Evolutionary conservation across 2,329 filamentous ascomycete genomes (phyloP).

Genomic region (Fonsecaea nubica): DNA sequence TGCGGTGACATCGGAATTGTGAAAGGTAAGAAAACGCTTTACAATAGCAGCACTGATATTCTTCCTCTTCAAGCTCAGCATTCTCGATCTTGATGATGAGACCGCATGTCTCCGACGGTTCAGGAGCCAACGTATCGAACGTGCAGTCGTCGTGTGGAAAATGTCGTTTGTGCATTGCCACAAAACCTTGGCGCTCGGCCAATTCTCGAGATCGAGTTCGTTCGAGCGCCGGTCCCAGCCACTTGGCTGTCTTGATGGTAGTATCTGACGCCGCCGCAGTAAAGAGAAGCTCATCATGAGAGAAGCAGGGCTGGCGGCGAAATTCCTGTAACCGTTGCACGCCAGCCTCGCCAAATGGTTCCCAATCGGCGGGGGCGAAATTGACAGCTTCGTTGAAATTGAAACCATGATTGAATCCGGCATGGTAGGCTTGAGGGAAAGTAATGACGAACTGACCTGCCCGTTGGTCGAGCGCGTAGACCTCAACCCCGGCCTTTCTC

Average conservation of each 20-base stretch:
- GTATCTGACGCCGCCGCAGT: slow-evolving; percentile 83
- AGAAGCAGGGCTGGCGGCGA: slow-evolving; percentile 92
- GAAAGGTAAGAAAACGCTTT: slow-evolving; percentile 92
- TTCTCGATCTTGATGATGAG: slow-evolving; percentile 71
- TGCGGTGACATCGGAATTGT: slow-evolving; percentile 82
- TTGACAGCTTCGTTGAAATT: slow-evolving; percentile 99
- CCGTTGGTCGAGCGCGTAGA: slow-evolving; percentile 93
- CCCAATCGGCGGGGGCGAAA: slow-evolving; percentile 94
- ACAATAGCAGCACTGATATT: slow-evolving; percentile 90
- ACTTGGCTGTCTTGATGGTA: slow-evolving; percentile 89
- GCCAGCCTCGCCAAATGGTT: slow-evolving; percentile 84
- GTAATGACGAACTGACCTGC: slow-evolving; percentile 96
- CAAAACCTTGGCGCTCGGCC: slow-evolving; percentile 70
- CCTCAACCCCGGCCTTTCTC: slow-evolving; percentile 87
- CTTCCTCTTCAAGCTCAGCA: slow-evolving; percentile 81
- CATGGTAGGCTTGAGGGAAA: slow-evolving; percentile 95
- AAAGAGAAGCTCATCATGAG: slow-evolving; percentile 91
- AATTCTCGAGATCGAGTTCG: slow-evolving; percentile 78
- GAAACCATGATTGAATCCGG: slow-evolving; percentile 97
- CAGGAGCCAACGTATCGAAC: slow-evolving; percentile 48
- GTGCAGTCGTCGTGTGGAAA: slow-evolving; percentile 61
- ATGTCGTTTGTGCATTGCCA: slow-evolving; percentile 66
- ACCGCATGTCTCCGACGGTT: slow-evolving; percentile 57
- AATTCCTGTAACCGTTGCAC: slow-evolving; percentile 87
- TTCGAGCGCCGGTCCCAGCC: slow-evolving; percentile 86